Evolutionary conservation across 2,329 filamentous ascomycete genomes (phyloP), one percentile per base, ranked within the genome.

Genomic region (Botryotinia convoluta): DNA sequence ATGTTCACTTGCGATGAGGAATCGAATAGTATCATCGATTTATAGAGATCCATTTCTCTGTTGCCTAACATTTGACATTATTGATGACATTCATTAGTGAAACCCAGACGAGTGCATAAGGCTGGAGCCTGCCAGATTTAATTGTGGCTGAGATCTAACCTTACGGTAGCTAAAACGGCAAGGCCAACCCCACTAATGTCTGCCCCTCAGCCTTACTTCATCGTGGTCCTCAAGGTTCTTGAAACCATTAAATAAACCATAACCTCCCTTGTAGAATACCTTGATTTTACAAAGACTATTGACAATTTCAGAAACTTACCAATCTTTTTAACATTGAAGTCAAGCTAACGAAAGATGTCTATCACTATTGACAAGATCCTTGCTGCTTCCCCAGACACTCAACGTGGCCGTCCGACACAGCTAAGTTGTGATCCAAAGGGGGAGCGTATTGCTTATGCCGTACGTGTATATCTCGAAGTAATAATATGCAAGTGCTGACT

Each of bases 391-490:
- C 96, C 96, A 71, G 90, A 89, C 72, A 98, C 95, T 42, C 90
- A 89, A 73, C 90, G 96, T 77, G 95, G 95, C 74, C 92, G 95
- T 82, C 92, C 95, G 74, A 98, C 95, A 20, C 93, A 93, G 81
- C 90, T 99, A 68, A 97, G 94, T 54, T 89, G 90, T 61, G 95
- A 98, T 83, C 84, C 91, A 76, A 97, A 97, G 83, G 95, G 96
- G 77, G 92, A 98, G 84, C 90, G 93, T 77, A 91, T 99, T 84
- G 92, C 94, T 74, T 99, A 99, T 83, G 94, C 95, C 75, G 94
- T 97, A 87, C 83, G 91, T 69, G 39, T 69, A 44, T 83, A 69
- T 51, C 68, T 74, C 18, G 48, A 70, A 4, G 26, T 39, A 3
- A 9, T 9, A 22, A 35, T 51, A 22, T n/a, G 22, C 32, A 54